Evolutionary conservation across 108 stramenopile genomes (phyloP).

Genomic region (Pseudonitzschia delicatissima): DNA sequence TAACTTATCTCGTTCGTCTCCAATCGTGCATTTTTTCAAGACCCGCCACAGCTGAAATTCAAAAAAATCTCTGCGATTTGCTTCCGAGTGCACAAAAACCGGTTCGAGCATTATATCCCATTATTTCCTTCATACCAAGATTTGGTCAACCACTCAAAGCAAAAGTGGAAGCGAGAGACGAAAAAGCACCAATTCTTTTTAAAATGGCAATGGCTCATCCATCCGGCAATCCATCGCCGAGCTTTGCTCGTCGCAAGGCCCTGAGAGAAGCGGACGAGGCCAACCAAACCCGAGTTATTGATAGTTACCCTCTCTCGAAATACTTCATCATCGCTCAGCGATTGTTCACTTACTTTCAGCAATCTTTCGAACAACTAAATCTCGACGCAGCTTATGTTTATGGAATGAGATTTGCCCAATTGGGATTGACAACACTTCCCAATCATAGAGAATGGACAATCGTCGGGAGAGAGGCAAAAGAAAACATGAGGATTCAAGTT

Average conservation of each 20-base stretch:
- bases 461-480: slow-evolving; percentile 1
- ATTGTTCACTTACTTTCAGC: slow-evolving; percentile 48
- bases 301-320: slow-evolving; percentile 43
- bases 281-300: slow-evolving; percentile 14
- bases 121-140: too few relatives aligned
- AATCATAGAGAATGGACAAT: slow-evolving; percentile 45
- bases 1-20: too few relatives aligned
- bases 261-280: slow-evolving; percentile 23
- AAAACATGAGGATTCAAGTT: slow-evolving; percentile 13
- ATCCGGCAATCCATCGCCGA: slow-evolving; percentile 17
- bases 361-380: slow-evolving; percentile 32
- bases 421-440: slow-evolving; percentile 43
- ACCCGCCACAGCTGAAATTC: too few relatives aligned
- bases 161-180: too few relatives aligned
- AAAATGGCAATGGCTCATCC: too few relatives aligned
- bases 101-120: too few relatives aligned
- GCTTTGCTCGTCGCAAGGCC: slow-evolving; percentile 27
- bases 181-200: too few relatives aligned
- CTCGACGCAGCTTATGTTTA: slow-evolving; percentile 66
- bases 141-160: too few relatives aligned
- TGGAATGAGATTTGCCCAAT: slow-evolving; percentile 57
- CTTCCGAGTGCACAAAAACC: too few relatives aligned
- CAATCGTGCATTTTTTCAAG: too few relatives aligned
- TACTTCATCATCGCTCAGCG: slow-evolving; percentile 55
- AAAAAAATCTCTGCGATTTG: too few relatives aligned